phyloP scores from a whole-genome alignment of 140 eudicot genomes.

The Oenanthe javanica region DNA sequence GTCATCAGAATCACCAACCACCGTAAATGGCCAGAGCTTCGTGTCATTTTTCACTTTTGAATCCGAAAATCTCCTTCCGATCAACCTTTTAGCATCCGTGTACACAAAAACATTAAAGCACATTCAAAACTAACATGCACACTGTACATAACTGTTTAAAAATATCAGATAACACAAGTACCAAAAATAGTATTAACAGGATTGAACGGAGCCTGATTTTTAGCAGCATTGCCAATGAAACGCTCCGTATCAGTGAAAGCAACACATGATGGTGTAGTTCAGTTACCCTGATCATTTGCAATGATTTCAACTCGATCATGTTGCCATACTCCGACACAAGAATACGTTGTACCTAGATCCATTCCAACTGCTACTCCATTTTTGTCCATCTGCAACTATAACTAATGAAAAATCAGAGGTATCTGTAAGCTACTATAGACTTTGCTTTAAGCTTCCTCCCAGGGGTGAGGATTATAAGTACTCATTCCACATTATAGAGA shows the following conservation, averaged over 20 bases:
- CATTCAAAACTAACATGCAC: neutral
- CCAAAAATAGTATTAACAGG: neutral
- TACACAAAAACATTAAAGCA: neutral
- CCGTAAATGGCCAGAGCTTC: neutral
- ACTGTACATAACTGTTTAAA: neutral
- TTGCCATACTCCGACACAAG: neutral
- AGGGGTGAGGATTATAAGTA: neutral
- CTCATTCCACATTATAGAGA: neutral
- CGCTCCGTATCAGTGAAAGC: too few relatives aligned
- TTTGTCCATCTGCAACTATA: neutral
- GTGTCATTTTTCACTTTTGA: neutral
- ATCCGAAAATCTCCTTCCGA: neutral
- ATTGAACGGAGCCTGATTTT: neutral
- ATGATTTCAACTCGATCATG: slow-evolving; percentile 1
- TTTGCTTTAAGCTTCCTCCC: neutral
- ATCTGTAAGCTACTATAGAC: too few relatives aligned
- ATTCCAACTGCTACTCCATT: neutral
- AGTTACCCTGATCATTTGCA: neutral
- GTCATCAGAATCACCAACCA: neutral
- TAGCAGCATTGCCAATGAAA: too few relatives aligned
- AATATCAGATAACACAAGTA: neutral
- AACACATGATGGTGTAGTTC: too few relatives aligned
- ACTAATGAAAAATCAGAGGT: neutral
- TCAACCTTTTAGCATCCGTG: neutral
- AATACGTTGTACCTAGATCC: neutral